Conservation (phyloP, 306 rosid genomes). For the Hippophae gyantsensis region DNA sequence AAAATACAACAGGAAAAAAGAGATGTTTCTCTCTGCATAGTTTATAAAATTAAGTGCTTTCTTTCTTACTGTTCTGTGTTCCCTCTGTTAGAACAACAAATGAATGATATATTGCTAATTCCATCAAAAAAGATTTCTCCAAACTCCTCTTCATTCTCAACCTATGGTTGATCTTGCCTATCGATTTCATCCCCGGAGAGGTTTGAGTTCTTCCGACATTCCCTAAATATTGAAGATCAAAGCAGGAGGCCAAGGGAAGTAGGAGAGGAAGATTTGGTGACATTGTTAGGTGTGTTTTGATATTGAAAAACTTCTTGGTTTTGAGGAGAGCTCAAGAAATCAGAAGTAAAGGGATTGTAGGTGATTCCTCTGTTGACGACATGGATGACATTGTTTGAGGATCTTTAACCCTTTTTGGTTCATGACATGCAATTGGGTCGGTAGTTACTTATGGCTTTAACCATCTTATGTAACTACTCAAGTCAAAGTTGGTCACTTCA, state of each 20-base stretch:
- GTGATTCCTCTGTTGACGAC: conserved; percentile 24
- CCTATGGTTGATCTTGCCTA: conserved; percentile 30
- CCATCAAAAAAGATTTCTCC: conserved; percentile 40
- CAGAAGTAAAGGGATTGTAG: conserved; percentile 17
- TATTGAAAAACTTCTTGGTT: conserved; percentile 26
- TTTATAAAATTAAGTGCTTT: conserved; percentile 30
- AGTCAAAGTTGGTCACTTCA: conserved; percentile 83
- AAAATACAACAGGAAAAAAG: not conserved
- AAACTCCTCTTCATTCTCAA: conserved; percentile 30
- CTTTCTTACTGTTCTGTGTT: conserved; percentile 37
- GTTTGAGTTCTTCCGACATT: conserved; percentile 48
- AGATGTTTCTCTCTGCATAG: not conserved
- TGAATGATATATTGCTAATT: conserved; percentile 34
- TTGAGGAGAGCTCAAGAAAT: conserved; percentile 27
- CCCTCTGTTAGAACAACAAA: conserved; percentile 32
- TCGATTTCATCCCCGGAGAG: conserved; percentile 41
- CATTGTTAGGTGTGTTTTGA: conserved; percentile 15
- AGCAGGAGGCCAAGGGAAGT: conserved; percentile 61
- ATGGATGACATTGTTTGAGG: conserved; percentile 20
- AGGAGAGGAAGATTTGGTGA: conserved; percentile 43
- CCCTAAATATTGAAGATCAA: conserved; percentile 53
- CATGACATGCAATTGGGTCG: conserved; percentile 15
- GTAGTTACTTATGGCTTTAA: conserved; percentile 41
- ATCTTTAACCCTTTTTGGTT: conserved; percentile 20
- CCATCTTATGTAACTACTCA: conserved; percentile 75